phyloP scores from a whole-genome alignment of 192 early-diverging fungal genomes.

The Haplosporangium gracile region DNA sequence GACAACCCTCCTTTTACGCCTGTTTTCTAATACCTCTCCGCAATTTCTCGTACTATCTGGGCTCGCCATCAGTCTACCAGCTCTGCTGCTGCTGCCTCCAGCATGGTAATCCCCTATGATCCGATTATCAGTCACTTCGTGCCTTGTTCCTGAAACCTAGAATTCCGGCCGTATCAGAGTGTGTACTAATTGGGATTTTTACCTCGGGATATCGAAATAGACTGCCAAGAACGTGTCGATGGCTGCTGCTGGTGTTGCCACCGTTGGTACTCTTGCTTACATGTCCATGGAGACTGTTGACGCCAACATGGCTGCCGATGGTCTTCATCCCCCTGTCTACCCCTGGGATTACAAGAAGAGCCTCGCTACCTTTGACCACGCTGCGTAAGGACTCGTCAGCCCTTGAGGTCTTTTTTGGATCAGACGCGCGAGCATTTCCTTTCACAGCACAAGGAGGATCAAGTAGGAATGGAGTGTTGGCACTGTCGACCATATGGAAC shows the following conservation, averaged over 20 bases:
- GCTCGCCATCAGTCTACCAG: constrained; percentile 50
- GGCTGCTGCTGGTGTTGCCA: constrained; percentile 50
- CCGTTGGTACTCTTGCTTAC: constrained; percentile 46
- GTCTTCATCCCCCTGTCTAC: constrained; percentile 90
- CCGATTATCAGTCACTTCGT: background rate
- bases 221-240: constrained; percentile 47
- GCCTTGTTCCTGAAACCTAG: background rate
- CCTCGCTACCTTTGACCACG: constrained; percentile 93
- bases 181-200: too few species aligned
- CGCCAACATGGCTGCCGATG: constrained; percentile 91
- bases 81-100: constrained; percentile 33
- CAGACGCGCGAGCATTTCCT: background rate
- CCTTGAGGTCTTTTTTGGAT: background rate
- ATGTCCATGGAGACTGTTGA: constrained; percentile 62
- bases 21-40: background rate
- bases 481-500: background rate
- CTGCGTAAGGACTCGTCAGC: constrained; percentile 70
- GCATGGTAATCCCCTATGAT: constrained; percentile 28
- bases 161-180: background rate
- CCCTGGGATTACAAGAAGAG: constrained; percentile 90
- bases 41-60: background rate
- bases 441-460: background rate
- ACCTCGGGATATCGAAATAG: constrained; percentile 10
- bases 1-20: background rate
- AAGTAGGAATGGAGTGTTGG: background rate